Base-by-base conservation (phyloP, 345 rosid genomes). In the Arabidopsis arenosa region DNA sequence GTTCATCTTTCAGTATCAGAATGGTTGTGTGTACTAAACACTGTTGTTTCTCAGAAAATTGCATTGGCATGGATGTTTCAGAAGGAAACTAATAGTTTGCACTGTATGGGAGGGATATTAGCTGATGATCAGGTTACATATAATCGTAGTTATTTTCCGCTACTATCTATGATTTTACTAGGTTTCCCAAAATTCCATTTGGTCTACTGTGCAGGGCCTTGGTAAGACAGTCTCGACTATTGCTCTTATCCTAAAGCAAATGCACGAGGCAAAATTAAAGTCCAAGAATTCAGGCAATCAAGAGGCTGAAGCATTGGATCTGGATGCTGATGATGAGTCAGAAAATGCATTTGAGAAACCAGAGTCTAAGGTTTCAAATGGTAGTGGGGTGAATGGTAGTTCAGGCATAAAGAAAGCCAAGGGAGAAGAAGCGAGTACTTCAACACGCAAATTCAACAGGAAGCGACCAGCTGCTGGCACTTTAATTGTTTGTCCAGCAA, bases 1-100 rank as follows among this genome's bases (percentile, higher is more conserved):
- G 30, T 71, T 68, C 78, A 57, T 68, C 61, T 33, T 78, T 53
- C 74, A 56, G 55, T 28, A 58, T 60, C 21, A 66, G 52, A 32
- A 21, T 62, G 17, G 26, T 35, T 59, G 74, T 68, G 21, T 76
- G 21, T 41, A 37, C 70, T 68, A 54, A 78, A 62, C 56, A 52
- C 15, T 62, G 67, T 76, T 70, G 41, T 72, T 73, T 73, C 70
- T 64, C 86, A 95, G 99, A 95, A 87, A 85, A 95, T 95, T 86
- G 99, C 99, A 71, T 80, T 95, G 88, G 85, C 91, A 23, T 95
- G 97, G 97, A 95, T 89, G 97, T 89, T 89, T 82, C 96, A 88
- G 71, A 94, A 87, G 81, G 97, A 94, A 86, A 89, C 86, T 35
- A 90, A 86, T 85, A 88, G 96, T 74, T 76, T 83, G 47, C 90